phyloP scores from a whole-genome alignment of 352 stramenopile species.

The Pythium oligandrum region DNA sequence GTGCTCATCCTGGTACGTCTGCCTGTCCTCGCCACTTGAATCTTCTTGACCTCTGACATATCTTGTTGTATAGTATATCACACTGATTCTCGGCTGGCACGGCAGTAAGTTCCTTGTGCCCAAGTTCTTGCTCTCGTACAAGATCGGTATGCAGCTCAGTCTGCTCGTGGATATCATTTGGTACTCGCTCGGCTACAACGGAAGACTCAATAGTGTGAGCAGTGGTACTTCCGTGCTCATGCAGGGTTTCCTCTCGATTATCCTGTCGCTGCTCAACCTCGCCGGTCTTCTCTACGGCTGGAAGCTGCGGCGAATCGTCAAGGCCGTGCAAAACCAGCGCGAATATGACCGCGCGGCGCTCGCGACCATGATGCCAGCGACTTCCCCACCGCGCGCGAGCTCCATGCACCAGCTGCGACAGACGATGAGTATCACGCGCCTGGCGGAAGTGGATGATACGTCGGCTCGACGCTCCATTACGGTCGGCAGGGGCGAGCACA shows the following conservation, averaged over 20 bases:
- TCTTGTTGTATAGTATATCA: constrained; percentile 50
- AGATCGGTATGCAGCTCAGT: constrained; percentile 87
- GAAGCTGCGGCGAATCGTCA: constrained; percentile 86
- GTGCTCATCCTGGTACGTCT: constrained; percentile 69
- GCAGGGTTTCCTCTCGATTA: constrained; percentile 82
- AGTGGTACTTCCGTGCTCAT: constrained; percentile 77
- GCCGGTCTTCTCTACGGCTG: constrained; percentile 79
- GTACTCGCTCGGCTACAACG: constrained; percentile 86
- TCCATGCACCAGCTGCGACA: constrained; percentile 35
- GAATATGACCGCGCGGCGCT: constrained; percentile 76
- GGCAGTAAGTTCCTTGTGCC: constrained; percentile 84
- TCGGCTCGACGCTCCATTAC: constrained; percentile 40
- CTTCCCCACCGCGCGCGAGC: constrained; percentile 9
- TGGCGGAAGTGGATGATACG: constrained; percentile 30
- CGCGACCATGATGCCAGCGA: constrained; percentile 66
- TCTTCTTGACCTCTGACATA: background rate
- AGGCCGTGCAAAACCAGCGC: constrained; percentile 74
- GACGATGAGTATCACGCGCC: constrained; percentile 55
- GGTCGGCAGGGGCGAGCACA: constrained; percentile 23
- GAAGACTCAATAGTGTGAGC: constrained; percentile 74
- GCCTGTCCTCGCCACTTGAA: background rate
- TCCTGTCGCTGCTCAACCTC: constrained; percentile 76
- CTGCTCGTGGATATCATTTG: constrained; percentile 81
- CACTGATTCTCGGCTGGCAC: constrained; percentile 84
- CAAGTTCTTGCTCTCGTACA: constrained; percentile 86